Percentiles rank a stretch among this genome's conserved stretches.
phyloP scores from a whole-genome alignment of 495 filamentous ascomycete genomes.

The Penicillium angulare region DNA sequence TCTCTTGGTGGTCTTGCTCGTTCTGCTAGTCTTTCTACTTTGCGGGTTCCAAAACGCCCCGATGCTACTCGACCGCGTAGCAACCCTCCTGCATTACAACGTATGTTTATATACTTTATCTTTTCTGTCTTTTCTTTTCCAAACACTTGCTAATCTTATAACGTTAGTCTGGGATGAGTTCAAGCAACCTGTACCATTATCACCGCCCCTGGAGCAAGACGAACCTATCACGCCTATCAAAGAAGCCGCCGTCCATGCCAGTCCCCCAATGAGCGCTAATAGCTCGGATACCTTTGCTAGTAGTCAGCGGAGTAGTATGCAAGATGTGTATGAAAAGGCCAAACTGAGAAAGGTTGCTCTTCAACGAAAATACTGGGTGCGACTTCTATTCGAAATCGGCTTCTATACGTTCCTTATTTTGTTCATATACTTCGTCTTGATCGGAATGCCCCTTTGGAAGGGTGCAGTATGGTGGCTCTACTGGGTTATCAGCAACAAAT shows the following conservation, averaged over 20 bases:
- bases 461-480: constrained; percentile 44
- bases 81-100: not conserved
- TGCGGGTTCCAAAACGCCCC: constrained; percentile 11
- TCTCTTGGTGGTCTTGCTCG: constrained; percentile 9
- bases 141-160: too few relatives aligned
- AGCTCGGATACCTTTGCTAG: constrained; percentile 7
- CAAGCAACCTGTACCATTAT: not conserved
- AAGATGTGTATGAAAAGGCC: constrained; percentile 26
- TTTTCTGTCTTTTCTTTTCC: too few relatives aligned
- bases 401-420: constrained; percentile 30
- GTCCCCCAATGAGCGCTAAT: not conserved
- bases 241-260: constrained; percentile 8
- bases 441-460: constrained; percentile 42
- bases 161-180: constrained; percentile 7
- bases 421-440: constrained; percentile 39
- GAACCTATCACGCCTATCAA: constrained; percentile 18
- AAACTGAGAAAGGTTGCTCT: constrained; percentile 27
- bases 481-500: constrained; percentile 33
- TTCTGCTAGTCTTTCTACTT: constrained; percentile 17
- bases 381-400: constrained; percentile 34
- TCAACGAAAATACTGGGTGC: constrained; percentile 34
- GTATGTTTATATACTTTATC: too few relatives aligned
- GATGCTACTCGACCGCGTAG: too few relatives aligned
- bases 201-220: constrained; percentile 7
- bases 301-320: constrained; percentile 12